Evolutionary conservation across 1,284 basidiomycete genomes (phyloP), one percentile per base, ranked within the genome.

Genomic region (Mycena citricolor): DNA sequence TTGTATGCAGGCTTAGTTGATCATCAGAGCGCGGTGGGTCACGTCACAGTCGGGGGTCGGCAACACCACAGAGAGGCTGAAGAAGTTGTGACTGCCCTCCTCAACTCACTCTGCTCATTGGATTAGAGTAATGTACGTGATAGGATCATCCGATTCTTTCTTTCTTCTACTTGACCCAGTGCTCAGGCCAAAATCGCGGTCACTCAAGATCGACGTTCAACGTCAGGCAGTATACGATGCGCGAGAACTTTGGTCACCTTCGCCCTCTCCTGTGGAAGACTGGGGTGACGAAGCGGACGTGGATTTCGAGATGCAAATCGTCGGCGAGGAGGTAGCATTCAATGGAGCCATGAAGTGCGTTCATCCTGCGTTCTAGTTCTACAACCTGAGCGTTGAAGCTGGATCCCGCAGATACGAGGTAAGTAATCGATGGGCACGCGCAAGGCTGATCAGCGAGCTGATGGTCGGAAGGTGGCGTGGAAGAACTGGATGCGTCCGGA

Each of bases 261-360:
- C 47, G 7, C 47, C 42, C 2, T 30, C 47, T 16, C 47, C 47
- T 8, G 19, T 14, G 6, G 47, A 40, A 12, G 30, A 49, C 10
- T 49, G 32, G 29, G 47, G 42, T 5, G 22, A 19, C 12, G 47
- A 40, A 4, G 42, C n/a, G 1, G 33, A 42, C 13, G 4, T 8
- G 1, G 42, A 44, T 2, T 45, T 21, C 8, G 13, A 10, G 2
- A 4, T 38, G 4, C 31, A 49, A 1, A 33, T 49, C 28, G 25
- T 45, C 8, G 42, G 47, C 8, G 47, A 49, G 25, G 47, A 49
- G 12, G 38, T 44, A 1, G 39, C 33, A 1, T 44, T 28, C 4
- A 5, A 12, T 4, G 47, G 47, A 1, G 24, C 44, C 2, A 38
- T 41, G 5, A 49, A 34, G 47, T 49, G 24, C 33, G 47, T 33